Evolutionary conservation across 805 yeast species (phyloP), one percentile per base, ranked within the genome.

Genomic region (Kodamaea restingae): DNA sequence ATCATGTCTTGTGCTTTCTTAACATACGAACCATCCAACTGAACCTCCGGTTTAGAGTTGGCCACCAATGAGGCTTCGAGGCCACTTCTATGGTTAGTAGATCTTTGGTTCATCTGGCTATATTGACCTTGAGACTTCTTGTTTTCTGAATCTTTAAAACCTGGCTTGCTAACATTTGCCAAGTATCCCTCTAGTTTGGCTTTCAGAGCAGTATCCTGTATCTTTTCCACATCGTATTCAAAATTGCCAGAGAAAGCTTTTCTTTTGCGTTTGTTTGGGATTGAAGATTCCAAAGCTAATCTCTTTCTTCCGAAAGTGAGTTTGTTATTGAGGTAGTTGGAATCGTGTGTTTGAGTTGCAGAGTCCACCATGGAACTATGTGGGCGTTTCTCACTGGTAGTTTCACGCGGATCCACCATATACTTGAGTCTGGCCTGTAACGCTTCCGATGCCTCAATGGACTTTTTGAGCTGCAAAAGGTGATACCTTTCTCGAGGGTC

Each of bases 401-500:
- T 65, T 44, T 69, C 73, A 31, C 58, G 53, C 0, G 74, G 73
- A 41, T 69, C 57, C 5, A 64, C 54, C 67, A 61, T 67, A 35
- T 65, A 65, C 47, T 61, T 67, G 32, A 65, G 51, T 40, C 61
- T 48, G 18, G 50, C 44, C 38, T 65, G 64, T 28, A 67, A 46
- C 5, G 55, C 50, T 29, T 61, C 61, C 0, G 69, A 55, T 4
- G 65, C 62, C 41, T 67, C 65, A 7, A 67, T 50, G 2, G 69
- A 56, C 43, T 56, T 54, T 39, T 68, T 69, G 34, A 67, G 46
- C 45, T 66, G 71, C 21, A 68, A 48, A 40, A 69, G 53, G 10
- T 65, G 67, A 43, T 69, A 64, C 18, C 74, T 50, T 44, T 69
- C 74, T 25, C 63, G 43, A 1, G 73, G 74, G 41, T 67, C 73